Evolutionary conservation across 306 rosid species (phyloP).

Genomic region (Senna tora): DNA sequence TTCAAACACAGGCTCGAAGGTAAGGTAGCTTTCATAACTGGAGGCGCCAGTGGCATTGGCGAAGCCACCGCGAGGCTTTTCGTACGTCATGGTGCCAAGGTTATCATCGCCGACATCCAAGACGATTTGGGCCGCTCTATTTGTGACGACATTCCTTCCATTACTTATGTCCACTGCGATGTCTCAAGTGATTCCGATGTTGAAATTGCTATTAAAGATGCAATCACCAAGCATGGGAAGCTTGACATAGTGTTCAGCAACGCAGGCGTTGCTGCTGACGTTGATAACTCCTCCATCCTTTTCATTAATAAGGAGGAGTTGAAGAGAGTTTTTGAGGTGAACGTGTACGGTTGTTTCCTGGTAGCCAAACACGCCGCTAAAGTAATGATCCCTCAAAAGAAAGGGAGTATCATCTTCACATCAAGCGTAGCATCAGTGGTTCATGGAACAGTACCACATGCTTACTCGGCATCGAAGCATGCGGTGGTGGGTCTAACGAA

Average conservation of each 20-base stretch:
- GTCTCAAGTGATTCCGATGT: slow-evolving; percentile 46
- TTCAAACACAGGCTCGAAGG: slow-evolving; percentile 45
- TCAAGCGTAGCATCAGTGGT: slow-evolving; percentile 44
- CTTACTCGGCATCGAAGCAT: slow-evolving; percentile 57
- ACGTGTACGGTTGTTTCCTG: slow-evolving; percentile 47
- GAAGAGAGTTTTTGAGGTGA: slow-evolving; percentile 26
- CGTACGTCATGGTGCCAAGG: slow-evolving; percentile 55
- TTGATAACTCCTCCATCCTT: slow-evolving; percentile 29
- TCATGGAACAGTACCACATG: slow-evolving; percentile 40
- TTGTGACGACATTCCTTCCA: slow-evolving; percentile 25
- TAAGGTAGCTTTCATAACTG: slow-evolving; percentile 63
- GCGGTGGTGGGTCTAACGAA: slow-evolving; percentile 64
- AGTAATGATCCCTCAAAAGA: slow-evolving; percentile 54
- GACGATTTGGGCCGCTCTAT: slow-evolving; percentile 52
- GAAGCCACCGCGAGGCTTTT: slow-evolving; percentile 52
- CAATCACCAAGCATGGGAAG: slow-evolving; percentile 39
- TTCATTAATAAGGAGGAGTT: slow-evolving; percentile 32
- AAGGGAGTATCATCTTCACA: slow-evolving; percentile 57
- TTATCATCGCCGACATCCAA: slow-evolving; percentile 59
- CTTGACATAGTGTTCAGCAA: slow-evolving; percentile 66
- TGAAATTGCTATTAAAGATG: slow-evolving; percentile 2
- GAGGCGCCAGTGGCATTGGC: slow-evolving; percentile 69
- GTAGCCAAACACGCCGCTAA: slow-evolving; percentile 60
- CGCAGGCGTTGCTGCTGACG: slow-evolving; percentile 40
- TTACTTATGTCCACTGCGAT: slow-evolving; percentile 40